phyloP scores from a whole-genome alignment of 1,139 yeast species.

The Debaryomyces robertsiae region DNA sequence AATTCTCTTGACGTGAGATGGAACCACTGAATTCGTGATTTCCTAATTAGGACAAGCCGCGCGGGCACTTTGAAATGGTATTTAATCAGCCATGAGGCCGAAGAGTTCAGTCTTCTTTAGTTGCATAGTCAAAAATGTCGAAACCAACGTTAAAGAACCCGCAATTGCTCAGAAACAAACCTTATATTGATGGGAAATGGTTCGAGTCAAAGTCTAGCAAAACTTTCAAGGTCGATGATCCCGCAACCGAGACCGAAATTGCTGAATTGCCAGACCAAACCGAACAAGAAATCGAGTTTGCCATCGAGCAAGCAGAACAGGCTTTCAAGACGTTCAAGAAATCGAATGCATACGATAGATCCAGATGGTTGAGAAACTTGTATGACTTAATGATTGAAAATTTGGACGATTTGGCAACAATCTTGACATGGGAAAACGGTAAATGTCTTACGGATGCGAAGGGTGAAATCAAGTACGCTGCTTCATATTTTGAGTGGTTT shows the following conservation, averaged over 20 bases:
- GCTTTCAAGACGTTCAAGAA: conserved; percentile 63
- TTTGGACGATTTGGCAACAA: conserved; percentile 43
- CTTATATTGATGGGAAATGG: conserved; percentile 77
- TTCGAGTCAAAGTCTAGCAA: conserved; percentile 49
- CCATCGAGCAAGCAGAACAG: conserved; percentile 61
- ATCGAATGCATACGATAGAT: conserved; percentile 65
- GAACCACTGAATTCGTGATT: too few species aligned
- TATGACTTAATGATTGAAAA: conserved; percentile 43
- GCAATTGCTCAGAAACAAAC: conserved; percentile 56
- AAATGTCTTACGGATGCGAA: conserved; percentile 43
- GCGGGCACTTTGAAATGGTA: not conserved
- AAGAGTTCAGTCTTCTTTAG: not conserved
- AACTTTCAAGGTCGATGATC: conserved; percentile 70
- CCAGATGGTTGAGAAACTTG: conserved; percentile 65
- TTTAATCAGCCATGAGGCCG: not conserved
- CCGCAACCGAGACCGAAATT: conserved; percentile 66
- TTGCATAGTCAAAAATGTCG: conserved; percentile 18
- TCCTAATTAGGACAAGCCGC: not conserved
- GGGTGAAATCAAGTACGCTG: conserved; percentile 47
- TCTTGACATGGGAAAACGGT: conserved; percentile 49
- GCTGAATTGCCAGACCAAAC: conserved; percentile 60
- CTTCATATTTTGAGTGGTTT: conserved; percentile 50
- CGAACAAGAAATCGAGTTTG: conserved; percentile 54
- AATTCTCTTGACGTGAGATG: too few species aligned
- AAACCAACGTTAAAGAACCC: conserved; percentile 48